Percentiles rank a stretch among this genome's conserved stretches.
Conservation (phyloP, 805 yeast species). For the Ogataea haglerorum region DNA sequence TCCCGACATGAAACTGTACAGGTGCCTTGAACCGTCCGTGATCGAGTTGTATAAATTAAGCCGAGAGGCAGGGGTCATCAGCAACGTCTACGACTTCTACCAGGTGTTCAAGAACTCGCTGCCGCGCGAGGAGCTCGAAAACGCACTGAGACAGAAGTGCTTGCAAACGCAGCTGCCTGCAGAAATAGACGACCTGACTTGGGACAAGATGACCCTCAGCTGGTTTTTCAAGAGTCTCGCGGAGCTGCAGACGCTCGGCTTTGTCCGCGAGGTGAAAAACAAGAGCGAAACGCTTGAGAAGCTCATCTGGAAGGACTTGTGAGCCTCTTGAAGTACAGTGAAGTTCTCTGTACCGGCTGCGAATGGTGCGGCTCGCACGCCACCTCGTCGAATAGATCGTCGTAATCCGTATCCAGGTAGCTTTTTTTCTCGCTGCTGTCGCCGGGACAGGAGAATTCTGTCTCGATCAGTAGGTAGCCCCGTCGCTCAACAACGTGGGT, state of each 20-base stretch:
- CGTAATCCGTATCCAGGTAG: slow-evolving; percentile 10
- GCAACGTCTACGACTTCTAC: slow-evolving; percentile 35
- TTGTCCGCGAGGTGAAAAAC: slow-evolving; percentile 56
- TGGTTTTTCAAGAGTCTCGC: slow-evolving; percentile 74
- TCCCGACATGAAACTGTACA: slow-evolving; percentile 30
- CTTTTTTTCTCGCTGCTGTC: slow-evolving; percentile 7
- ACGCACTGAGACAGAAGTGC: slow-evolving; percentile 12
- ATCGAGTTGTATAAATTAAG: slow-evolving; percentile 61
- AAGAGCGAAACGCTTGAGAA: slow-evolving; percentile 69
- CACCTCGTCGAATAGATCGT: slow-evolving; percentile 4
- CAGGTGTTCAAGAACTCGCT: slow-evolving; percentile 35
- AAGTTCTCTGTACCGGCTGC: slow-evolving; percentile 17
- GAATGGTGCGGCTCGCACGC: not conserved
- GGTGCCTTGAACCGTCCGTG: slow-evolving; percentile 45
- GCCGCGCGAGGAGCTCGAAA: slow-evolving; percentile 16
- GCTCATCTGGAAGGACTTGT: slow-evolving; percentile 66
- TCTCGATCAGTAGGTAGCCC: slow-evolving; percentile 12
- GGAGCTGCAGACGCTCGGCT: slow-evolving; percentile 68
- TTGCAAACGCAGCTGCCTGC: not conserved
- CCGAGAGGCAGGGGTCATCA: slow-evolving; percentile 71
- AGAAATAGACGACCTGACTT: slow-evolving; percentile 37
- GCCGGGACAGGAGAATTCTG: slow-evolving; percentile 10
- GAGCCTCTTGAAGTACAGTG: slow-evolving; percentile 21
- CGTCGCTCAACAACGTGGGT: slow-evolving; percentile 1
- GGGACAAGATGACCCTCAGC: slow-evolving; percentile 63